phyloP scores from a whole-genome alignment of 768 basidiomycete genomes.

The Phylloporus sp. region DNA sequence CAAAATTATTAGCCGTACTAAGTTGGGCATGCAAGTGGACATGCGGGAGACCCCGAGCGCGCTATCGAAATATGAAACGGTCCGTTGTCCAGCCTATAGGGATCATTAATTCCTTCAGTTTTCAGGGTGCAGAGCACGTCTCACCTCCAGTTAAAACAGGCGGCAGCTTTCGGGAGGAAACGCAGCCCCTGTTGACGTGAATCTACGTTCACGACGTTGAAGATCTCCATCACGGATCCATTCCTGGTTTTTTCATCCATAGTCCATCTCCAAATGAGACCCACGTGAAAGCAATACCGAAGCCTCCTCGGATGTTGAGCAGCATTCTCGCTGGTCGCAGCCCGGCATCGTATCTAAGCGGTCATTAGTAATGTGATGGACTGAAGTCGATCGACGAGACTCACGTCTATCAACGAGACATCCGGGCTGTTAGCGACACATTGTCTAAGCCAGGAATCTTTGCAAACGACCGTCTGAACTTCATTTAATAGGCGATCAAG shows the following conservation, averaged over 20 bases:
- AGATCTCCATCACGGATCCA: constrained; percentile 36
- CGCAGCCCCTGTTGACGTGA: constrained; percentile 29
- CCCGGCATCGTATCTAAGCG: constrained; percentile 40
- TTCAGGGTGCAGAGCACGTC: constrained; percentile 17
- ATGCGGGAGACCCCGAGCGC: constrained; percentile 40
- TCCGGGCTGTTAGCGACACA: constrained; percentile 25
- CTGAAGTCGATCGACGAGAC: constrained; percentile 15
- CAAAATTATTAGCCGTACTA: constrained; percentile 1
- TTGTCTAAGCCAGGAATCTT: constrained; percentile 24
- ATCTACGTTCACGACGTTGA: constrained; percentile 4
- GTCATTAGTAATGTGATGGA: constrained; percentile 11
- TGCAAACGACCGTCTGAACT: constrained; percentile 33
- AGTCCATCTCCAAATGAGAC: constrained; percentile 22
- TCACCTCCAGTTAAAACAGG: constrained; percentile 35
- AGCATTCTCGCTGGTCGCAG: constrained; percentile 36
- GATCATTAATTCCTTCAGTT: constrained; percentile 15
- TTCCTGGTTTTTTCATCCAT: constrained; percentile 29
- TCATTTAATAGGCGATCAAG: constrained; percentile 34
- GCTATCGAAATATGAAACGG: constrained; percentile 40
- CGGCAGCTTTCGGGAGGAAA: constrained; percentile 35
- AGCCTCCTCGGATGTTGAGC: constrained; percentile 41
- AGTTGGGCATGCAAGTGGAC: constrained; percentile 15
- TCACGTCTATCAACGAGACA: constrained; percentile 36
- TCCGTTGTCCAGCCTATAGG: constrained; percentile 29
- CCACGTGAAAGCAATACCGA: constrained; percentile 33